Percentiles rank a stretch among this genome's conserved stretches.
phyloP scores from a whole-genome alignment of 2,329 filamentous ascomycete genomes.

The Cyphellophora europaea region DNA sequence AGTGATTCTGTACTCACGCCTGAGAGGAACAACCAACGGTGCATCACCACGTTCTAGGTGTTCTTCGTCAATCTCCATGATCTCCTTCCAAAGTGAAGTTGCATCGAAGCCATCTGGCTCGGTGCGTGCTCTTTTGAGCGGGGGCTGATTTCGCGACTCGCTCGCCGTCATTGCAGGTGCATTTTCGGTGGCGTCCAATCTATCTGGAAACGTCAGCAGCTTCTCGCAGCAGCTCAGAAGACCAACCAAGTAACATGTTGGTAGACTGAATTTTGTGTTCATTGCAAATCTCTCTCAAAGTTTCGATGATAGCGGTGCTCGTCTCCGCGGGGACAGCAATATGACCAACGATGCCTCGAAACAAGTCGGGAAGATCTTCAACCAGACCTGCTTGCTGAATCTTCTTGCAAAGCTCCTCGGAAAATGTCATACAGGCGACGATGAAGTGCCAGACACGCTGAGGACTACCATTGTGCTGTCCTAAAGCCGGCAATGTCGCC shows the following conservation, averaged over 20 bases:
- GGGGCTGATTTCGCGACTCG: too few relatives aligned
- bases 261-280: neutral
- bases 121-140: too few relatives aligned
- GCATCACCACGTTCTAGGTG: too few relatives aligned
- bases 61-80: too few relatives aligned
- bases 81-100: too few relatives aligned
- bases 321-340: neutral
- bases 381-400: neutral
- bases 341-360: neutral
- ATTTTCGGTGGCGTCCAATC: too few relatives aligned
- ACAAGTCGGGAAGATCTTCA: neutral
- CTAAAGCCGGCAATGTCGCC: neutral
- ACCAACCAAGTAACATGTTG: neutral
- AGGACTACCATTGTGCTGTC: neutral
- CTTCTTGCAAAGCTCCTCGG: constrained; percentile 1
- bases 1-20: too few relatives aligned
- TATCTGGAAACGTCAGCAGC: neutral
- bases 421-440: neutral
- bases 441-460: neutral
- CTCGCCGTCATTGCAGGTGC: too few relatives aligned
- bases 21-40: too few relatives aligned
- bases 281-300: neutral
- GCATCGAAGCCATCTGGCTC: too few relatives aligned
- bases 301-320: neutral
- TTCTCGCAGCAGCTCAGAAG: neutral